Evolutionary conservation across 106 monocot genomes (phyloP).

Genomic region (Dioscorea zingiberensis): DNA sequence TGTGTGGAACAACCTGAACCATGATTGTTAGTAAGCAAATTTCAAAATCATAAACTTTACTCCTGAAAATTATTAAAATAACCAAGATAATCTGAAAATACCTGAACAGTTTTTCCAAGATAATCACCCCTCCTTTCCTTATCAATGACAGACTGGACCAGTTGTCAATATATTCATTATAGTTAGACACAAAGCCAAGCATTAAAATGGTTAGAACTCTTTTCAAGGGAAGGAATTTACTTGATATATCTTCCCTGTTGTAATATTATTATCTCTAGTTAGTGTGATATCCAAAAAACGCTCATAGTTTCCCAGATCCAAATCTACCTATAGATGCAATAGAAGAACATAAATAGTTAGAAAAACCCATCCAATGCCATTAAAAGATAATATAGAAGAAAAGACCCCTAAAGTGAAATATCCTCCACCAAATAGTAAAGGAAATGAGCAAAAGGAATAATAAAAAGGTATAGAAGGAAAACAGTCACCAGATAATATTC

Average conservation of each 20-base stretch:
- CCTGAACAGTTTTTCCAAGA: slow-evolving; percentile 95
- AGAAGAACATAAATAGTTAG: not conserved
- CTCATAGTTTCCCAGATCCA: slow-evolving; percentile 77
- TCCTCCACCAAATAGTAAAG: too few relatives aligned
- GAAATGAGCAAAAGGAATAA: too few relatives aligned
- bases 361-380: not conserved
- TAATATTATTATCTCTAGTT: slow-evolving; percentile 67
- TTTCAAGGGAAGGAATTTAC: not conserved
- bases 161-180: not conserved
- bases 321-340: slow-evolving; percentile 46
- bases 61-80: not conserved
- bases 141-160: slow-evolving; percentile 68
- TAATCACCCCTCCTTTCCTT: slow-evolving; percentile 83
- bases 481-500: too few relatives aligned
- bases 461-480: too few relatives aligned
- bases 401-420: too few relatives aligned
- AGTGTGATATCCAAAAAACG: slow-evolving; percentile 68
- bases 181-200: not conserved
- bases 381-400: too few relatives aligned
- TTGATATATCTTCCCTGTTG: slow-evolving; percentile 72
- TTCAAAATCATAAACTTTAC: not conserved
- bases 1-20: slow-evolving; percentile 72
- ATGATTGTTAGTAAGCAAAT: not conserved
- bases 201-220: not conserved
- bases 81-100: slow-evolving; percentile 5